phyloP scores from a whole-genome alignment of 2,329 filamentous ascomycete species.

The Seiridium unicorne region DNA sequence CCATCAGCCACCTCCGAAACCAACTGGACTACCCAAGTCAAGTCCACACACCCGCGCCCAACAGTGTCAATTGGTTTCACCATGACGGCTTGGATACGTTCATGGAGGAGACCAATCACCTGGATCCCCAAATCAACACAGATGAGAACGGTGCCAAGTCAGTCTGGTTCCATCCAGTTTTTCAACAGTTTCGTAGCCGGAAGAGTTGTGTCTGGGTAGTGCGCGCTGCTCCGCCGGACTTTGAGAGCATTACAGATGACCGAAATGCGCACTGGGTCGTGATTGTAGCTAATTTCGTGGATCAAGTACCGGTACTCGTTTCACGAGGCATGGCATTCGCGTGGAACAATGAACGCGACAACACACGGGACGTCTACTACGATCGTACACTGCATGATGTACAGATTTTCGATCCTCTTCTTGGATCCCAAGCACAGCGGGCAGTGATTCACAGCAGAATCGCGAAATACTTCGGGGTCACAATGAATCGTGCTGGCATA shows the following conservation, averaged over 20 bases:
- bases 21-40: neutral
- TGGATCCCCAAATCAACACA: neutral
- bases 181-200: neutral
- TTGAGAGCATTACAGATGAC: neutral
- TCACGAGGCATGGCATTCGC: neutral
- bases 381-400: neutral
- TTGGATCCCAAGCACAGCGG: neutral
- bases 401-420: neutral
- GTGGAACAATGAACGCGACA: neutral
- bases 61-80: neutral
- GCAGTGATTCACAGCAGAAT: neutral
- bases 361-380: neutral
- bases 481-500: neutral
- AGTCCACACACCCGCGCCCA: neutral
- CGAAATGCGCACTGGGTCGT: neutral
- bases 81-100: neutral
- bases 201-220: neutral
- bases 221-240: neutral
- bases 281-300: neutral
- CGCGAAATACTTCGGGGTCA: neutral
- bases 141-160: neutral
- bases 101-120: neutral
- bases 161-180: neutral
- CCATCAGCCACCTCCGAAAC: neutral
- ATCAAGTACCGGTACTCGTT: neutral